These are phyloP conservation scores for Knoxia roxburghii DNA, from an alignment of 257 asterid genomes.

Conservation along the genomic window DNA sequence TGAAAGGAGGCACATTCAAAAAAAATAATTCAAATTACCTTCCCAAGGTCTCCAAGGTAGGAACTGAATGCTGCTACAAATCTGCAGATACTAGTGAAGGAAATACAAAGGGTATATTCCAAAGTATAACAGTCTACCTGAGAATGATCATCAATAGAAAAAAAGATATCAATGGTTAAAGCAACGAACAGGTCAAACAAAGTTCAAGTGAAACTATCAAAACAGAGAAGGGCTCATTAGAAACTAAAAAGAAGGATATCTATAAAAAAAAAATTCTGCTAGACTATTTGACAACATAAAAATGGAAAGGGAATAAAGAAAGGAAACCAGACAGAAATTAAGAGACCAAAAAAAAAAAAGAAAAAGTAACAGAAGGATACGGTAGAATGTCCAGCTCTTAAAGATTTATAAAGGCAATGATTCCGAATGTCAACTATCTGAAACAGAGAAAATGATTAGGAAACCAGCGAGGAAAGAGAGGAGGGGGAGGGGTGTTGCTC, in stretches of 20 bases:
- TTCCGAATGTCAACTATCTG: slow-evolving; percentile 85
- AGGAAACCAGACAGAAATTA: slow-evolving; percentile 2
- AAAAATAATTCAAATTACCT: slow-evolving; percentile 39
- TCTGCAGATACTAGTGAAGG: slow-evolving; percentile 48
- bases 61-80: slow-evolving; percentile 84
- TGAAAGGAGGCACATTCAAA: background rate
- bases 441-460: slow-evolving; percentile 28
- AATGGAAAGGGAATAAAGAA: background rate
- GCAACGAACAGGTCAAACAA: background rate
- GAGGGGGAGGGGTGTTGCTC: too few relatives aligned
- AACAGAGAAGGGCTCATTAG: background rate
- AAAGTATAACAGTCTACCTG: background rate
- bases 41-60: slow-evolving; percentile 98
- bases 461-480: background rate
- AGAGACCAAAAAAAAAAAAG: slow-evolving; percentile 5
- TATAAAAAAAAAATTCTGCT: background rate
- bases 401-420: slow-evolving; percentile 66
- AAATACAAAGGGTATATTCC: slow-evolving; percentile 12
- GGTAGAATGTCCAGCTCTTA: slow-evolving; percentile 85
- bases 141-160: background rate
- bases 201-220: background rate
- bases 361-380: slow-evolving; percentile 47
- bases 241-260: background rate
- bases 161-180: background rate
- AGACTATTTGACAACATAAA: background rate